Conservation (phyloP, 2,329 filamentous ascomycete species). For the Stagonosporopsis cucurbitacearum region DNA sequence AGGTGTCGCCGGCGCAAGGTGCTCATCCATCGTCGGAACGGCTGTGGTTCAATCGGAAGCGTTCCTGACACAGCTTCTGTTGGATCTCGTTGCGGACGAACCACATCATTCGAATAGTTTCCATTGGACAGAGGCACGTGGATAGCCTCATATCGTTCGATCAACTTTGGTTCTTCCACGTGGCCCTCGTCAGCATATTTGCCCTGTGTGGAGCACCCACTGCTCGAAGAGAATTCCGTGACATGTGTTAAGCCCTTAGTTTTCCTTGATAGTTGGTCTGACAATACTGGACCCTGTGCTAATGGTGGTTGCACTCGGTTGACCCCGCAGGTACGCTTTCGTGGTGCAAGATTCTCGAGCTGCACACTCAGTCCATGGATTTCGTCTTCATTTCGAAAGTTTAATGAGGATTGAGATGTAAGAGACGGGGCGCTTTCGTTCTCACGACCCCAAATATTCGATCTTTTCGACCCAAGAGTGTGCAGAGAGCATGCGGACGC, state of each 20-base stretch:
- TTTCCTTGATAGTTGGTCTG: slow-evolving; percentile 22
- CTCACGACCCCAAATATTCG: slow-evolving; percentile 32
- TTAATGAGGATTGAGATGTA: slow-evolving; percentile 43
- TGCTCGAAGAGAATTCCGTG: slow-evolving; percentile 11
- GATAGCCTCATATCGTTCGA: slow-evolving; percentile 42
- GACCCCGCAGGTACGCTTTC: slow-evolving; percentile 30
- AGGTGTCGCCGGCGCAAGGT: slow-evolving; percentile 66
- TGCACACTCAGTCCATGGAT: slow-evolving; percentile 4
- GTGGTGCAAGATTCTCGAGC: slow-evolving; percentile 22
- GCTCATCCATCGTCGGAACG: slow-evolving; percentile 77
- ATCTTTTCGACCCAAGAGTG: slow-evolving; percentile 34
- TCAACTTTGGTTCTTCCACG: slow-evolving; percentile 30
- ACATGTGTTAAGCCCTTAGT: slow-evolving; percentile 9
- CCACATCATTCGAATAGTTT: slow-evolving; percentile 29
- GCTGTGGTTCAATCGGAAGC: slow-evolving; percentile 35
- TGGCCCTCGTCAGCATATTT: slow-evolving; percentile 24
- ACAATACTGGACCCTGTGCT: slow-evolving; percentile 15
- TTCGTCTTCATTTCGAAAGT: slow-evolving; percentile 37
- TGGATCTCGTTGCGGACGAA: slow-evolving; percentile 14
- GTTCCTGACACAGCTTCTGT: background rate
- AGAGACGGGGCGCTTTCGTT: slow-evolving; percentile 45
- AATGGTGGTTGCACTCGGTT: slow-evolving; percentile 28
- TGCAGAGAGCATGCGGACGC: slow-evolving; percentile 47
- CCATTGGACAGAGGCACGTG: slow-evolving; percentile 37
- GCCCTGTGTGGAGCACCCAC: slow-evolving; percentile 18